phyloP scores from a whole-genome alignment of 176 grass and related monocot species.

The Aechmea fasciata region DNA sequence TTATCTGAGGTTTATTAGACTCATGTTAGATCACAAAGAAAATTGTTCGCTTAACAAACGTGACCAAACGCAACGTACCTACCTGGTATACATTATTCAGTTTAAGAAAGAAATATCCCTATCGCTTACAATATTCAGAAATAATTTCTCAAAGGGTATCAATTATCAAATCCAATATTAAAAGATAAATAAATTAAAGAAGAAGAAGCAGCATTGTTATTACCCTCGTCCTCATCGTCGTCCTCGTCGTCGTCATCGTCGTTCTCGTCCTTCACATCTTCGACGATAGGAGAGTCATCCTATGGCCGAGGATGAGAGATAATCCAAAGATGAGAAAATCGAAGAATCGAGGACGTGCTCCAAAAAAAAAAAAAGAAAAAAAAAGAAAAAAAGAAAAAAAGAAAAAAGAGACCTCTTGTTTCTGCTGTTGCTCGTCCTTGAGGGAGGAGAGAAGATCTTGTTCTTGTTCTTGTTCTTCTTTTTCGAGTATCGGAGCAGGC shows the following conservation, averaged over 20 bases:
- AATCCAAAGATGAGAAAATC: background rate
- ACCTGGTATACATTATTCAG: no score
- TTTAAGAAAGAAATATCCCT: no score
- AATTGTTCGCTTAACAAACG: no score
- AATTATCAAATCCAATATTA: background rate
- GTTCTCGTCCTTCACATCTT: slow-evolving; percentile 65
- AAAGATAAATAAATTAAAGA: background rate
- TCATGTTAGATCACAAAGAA: background rate
- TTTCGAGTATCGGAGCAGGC: background rate
- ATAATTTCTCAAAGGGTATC: background rate
- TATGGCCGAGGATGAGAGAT: background rate
- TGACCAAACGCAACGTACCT: no score
- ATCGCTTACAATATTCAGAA: no score
- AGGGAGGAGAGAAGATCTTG: slow-evolving; percentile 9
- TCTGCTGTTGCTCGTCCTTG: slow-evolving; percentile 17
- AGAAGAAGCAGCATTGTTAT: slow-evolving; percentile 8
- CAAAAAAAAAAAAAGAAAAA: background rate
- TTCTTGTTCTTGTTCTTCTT: background rate
- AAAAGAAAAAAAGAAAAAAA: background rate
- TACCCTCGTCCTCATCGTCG: slow-evolving; percentile 27
- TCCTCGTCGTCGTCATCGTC: slow-evolving; percentile 29
- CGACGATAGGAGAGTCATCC: slow-evolving; percentile 50
- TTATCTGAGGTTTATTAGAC: slow-evolving; percentile 5
- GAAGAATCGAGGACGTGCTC: background rate
- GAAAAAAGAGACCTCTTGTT: background rate